A percentile compares a stretch with the other conserved stretches of the same genome.
These are phyloP conservation scores for Xylaria sp. DNA, from an alignment of 2,329 filamentous ascomycete genomes.

Conservation along the genomic window DNA sequence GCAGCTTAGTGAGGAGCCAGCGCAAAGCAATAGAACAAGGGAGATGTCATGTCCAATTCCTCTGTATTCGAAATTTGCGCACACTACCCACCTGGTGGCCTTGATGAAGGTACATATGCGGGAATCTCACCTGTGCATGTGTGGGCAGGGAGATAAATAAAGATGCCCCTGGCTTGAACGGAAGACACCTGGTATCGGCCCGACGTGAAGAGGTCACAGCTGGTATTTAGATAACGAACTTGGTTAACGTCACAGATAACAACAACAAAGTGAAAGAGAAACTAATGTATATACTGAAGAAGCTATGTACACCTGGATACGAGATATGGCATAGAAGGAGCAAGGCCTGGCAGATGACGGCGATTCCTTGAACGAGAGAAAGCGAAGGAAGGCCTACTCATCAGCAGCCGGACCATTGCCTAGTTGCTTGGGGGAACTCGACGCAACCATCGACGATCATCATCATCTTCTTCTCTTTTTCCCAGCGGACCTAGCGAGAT, in stretches of 20 bases:
- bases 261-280: conserved; percentile 13
- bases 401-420: background rate
- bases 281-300: conserved; percentile 38
- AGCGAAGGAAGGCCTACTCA: background rate
- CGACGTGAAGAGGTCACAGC: background rate
- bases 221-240: background rate
- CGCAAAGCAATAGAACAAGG: background rate
- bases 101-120: background rate
- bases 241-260: background rate
- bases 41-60: background rate
- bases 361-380: background rate
- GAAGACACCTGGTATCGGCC: background rate
- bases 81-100: background rate
- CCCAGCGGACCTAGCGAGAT: conserved; percentile 15
- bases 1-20: background rate
- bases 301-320: conserved; percentile 46
- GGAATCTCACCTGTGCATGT: background rate
- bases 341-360: conserved; percentile 6
- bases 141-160: background rate
- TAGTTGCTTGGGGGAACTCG: conserved; percentile 4
- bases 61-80: background rate
- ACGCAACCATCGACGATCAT: conserved; percentile 10
- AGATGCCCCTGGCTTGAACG: background rate
- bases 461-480: conserved; percentile 11
- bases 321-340: conserved; percentile 31